Evolutionary conservation across 768 basidiomycete species (phyloP).

Genomic region (Dentipellis sp.): DNA sequence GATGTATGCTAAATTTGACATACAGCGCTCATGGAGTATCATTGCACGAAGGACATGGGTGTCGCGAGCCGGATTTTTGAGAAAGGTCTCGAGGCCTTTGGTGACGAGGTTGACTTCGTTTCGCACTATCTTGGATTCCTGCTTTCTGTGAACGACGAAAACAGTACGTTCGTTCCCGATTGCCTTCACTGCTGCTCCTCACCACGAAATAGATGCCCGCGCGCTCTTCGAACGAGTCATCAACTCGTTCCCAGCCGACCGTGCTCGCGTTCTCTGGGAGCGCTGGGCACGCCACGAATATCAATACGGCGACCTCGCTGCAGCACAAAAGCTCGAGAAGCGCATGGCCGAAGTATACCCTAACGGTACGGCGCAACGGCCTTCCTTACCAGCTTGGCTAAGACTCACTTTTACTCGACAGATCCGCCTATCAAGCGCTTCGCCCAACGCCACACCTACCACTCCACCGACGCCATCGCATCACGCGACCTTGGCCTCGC

Average conservation of each 20-base stretch:
- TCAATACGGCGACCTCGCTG: conserved; percentile 86
- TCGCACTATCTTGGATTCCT: conserved; percentile 87
- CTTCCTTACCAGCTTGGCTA: neutral
- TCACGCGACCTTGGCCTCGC: conserved; percentile 82
- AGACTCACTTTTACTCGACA: conserved; percentile 21
- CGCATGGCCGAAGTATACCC: conserved; percentile 86
- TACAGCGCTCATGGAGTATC: conserved; percentile 90
- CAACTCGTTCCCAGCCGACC: conserved; percentile 63
- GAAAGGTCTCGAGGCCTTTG: conserved; percentile 78
- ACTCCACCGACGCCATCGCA: conserved; percentile 82
- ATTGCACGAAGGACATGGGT: conserved; percentile 66
- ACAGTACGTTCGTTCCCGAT: conserved; percentile 43
- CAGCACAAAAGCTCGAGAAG: conserved; percentile 81
- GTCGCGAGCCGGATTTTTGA: conserved; percentile 92
- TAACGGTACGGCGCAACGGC: conserved; percentile 41
- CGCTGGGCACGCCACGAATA: conserved; percentile 95
- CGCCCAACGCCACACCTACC: conserved; percentile 77
- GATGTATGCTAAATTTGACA: conserved; percentile 6
- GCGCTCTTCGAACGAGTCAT: conserved; percentile 92
- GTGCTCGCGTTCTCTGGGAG: conserved; percentile 86
- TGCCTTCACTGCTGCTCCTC: conserved; percentile 3
- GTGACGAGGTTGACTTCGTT: conserved; percentile 78
- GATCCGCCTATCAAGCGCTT: conserved; percentile 89
- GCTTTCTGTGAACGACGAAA: conserved; percentile 90
- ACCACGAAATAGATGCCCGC: conserved; percentile 64